Percentiles rank a stretch among this genome's conserved stretches.
Evolutionary conservation across 1,139 yeast species (phyloP).

Genomic region (Nakaseomyces bracarensis): DNA sequence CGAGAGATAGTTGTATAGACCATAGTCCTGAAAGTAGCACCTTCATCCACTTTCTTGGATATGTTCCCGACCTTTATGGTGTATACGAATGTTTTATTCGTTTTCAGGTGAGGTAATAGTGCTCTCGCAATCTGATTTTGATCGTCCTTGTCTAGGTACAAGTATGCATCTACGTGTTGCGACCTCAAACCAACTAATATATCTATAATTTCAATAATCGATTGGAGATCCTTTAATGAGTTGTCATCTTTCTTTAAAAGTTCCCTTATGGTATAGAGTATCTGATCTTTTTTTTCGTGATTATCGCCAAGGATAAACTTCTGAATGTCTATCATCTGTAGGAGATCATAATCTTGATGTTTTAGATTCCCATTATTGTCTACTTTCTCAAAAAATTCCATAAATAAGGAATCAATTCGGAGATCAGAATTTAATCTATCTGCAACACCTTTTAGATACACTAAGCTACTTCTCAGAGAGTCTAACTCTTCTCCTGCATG

Average conservation of each 20-base stretch:
- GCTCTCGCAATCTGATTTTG: conserved; percentile 5
- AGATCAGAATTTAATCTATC: not conserved
- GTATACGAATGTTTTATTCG: conserved; percentile 17
- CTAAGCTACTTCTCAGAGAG: not conserved
- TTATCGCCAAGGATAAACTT: not conserved
- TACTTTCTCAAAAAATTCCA: not conserved
- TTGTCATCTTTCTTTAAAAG: conserved; percentile 2
- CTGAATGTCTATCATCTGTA: not conserved
- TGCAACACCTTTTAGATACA: not conserved
- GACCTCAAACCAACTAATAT: conserved; percentile 8
- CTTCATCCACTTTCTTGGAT: conserved; percentile 25
- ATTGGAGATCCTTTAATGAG: conserved; percentile 8
- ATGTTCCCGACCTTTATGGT: conserved; percentile 25
- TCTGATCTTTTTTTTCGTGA: conserved; percentile 4
- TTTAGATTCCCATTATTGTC: not conserved
- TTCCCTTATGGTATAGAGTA: conserved; percentile 5
- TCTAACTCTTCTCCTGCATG: not conserved
- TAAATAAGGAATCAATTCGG: not conserved
- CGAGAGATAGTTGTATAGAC: conserved; percentile 8
- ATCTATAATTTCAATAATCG: conserved; percentile 11
- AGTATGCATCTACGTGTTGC: not conserved
- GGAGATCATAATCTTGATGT: not conserved
- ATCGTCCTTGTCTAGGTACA: conserved; percentile 1
- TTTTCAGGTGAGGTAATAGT: conserved; percentile 14
- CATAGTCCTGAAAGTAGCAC: conserved; percentile 14